These are phyloP conservation scores for Metrosideros polymorpha DNA, from an alignment of 441 rosid species.

Conservation along the genomic window DNA sequence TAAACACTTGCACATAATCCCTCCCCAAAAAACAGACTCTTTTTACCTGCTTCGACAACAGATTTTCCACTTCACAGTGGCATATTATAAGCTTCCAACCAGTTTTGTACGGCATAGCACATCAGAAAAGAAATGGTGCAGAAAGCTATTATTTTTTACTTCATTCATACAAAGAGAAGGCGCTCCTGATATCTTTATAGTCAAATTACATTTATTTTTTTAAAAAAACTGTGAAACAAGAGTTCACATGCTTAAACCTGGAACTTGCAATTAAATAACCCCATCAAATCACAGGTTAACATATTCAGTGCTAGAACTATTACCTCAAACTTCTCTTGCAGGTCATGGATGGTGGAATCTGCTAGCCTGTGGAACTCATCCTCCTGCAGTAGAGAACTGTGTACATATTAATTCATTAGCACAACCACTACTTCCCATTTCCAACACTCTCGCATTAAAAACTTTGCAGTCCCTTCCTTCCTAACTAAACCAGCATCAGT, in stretches of 20 bases:
- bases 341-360: conserved; percentile 54
- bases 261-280: not conserved
- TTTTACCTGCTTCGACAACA: not conserved
- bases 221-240: not conserved
- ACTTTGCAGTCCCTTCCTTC: not conserved
- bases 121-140: not conserved
- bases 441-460: not conserved
- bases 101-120: not conserved
- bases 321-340: conserved; percentile 87
- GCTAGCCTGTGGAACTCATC: conserved; percentile 83
- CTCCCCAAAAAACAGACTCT: not conserved
- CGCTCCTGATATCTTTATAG: not conserved
- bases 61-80: not conserved
- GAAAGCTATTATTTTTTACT: not conserved
- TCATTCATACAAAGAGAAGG: not conserved
- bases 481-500: not conserved
- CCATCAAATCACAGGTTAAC: not conserved
- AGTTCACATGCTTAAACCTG: not conserved
- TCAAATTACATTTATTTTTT: not conserved
- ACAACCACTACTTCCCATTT: not conserved
- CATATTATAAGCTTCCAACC: not conserved
- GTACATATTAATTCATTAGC: conserved; percentile 12
- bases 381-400: conserved; percentile 73
- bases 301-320: not conserved
- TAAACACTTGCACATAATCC: not conserved